Conservation (phyloP, 441 rosid genomes). For the Populus hybrid region DNA sequence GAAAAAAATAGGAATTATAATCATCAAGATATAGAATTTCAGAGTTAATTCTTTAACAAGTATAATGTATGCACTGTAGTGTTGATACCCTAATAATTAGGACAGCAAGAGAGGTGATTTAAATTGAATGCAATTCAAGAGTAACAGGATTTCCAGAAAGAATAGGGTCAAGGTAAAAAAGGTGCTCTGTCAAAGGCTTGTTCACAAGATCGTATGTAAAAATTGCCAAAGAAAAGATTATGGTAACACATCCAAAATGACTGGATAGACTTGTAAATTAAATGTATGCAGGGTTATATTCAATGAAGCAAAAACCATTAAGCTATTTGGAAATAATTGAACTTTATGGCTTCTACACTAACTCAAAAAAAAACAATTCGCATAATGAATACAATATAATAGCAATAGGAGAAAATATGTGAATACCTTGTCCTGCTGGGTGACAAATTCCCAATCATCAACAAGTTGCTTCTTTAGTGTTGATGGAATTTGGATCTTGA, state of each 20-base stretch:
- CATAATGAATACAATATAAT: neutral
- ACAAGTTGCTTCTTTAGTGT: slow-evolving; percentile 78
- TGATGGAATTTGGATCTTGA: slow-evolving; percentile 85
- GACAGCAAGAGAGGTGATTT: too few relatives aligned
- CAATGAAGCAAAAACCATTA: neutral
- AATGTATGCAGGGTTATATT: neutral
- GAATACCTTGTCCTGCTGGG: slow-evolving; percentile 76
- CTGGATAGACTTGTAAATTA: neutral
- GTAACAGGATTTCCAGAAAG: too few relatives aligned
- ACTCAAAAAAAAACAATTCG: neutral
- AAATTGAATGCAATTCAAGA: too few relatives aligned
- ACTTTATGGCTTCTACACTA: neutral
- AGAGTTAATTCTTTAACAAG: too few relatives aligned
- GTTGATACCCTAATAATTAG: too few relatives aligned
- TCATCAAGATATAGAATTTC: neutral
- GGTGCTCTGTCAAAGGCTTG: neutral
- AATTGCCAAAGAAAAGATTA: neutral
- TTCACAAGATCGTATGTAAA: neutral
- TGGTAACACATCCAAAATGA: neutral
- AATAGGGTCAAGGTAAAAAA: neutral
- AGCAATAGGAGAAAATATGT: neutral
- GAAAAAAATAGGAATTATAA: neutral
- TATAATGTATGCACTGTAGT: too few relatives aligned
- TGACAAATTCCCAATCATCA: slow-evolving; percentile 85
- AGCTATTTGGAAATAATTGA: neutral